Conservation (phyloP, 768 basidiomycete species). For the Dictyophora rubrovolvata region DNA sequence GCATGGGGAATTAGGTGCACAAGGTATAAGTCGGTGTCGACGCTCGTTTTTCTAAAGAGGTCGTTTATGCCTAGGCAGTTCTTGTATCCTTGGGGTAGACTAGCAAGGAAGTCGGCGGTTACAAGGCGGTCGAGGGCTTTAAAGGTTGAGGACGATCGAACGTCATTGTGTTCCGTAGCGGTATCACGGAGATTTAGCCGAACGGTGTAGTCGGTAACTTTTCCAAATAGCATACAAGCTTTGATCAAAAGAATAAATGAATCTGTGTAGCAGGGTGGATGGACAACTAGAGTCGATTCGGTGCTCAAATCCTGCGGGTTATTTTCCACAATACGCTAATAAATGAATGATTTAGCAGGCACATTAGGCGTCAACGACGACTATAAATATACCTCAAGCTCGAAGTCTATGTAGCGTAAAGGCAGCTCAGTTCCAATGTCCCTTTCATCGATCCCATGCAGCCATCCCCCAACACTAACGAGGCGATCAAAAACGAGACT, state of each 20-base stretch:
- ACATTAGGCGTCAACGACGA: conserved; percentile 1
- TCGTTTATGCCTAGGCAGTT: conserved; percentile 46
- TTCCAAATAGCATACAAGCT: conserved; percentile 74
- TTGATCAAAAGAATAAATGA: conserved; percentile 76
- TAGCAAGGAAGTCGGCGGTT: conserved; percentile 55
- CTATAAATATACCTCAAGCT: conserved; percentile 45
- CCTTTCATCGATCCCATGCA: conserved; percentile 74
- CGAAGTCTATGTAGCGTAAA: conserved; percentile 64
- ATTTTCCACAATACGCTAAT: conserved; percentile 46
- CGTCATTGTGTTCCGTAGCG: conserved; percentile 39
- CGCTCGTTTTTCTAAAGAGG: conserved; percentile 39
- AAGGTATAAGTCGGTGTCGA: conserved; percentile 82
- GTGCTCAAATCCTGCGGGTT: conserved; percentile 68
- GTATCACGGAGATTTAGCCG: conserved; percentile 59
- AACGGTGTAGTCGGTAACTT: conserved; percentile 78
- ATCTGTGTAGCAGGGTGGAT: conserved; percentile 72
- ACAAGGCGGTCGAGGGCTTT: conserved; percentile 61
- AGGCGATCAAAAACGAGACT: conserved; percentile 80
- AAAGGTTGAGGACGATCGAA: conserved; percentile 33
- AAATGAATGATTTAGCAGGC: conserved; percentile 11
- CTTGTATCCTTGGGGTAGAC: conserved; percentile 57
- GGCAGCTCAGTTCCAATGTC: conserved; percentile 82
- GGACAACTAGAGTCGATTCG: conserved; percentile 55
- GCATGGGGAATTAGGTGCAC: conserved; percentile 81
- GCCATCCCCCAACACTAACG: conserved; percentile 73